Percentiles rank a stretch among this genome's conserved stretches.
These are phyloP conservation scores for Hydnum rufescens DNA, from an alignment of 768 basidiomycete species.

Conservation along the genomic window DNA sequence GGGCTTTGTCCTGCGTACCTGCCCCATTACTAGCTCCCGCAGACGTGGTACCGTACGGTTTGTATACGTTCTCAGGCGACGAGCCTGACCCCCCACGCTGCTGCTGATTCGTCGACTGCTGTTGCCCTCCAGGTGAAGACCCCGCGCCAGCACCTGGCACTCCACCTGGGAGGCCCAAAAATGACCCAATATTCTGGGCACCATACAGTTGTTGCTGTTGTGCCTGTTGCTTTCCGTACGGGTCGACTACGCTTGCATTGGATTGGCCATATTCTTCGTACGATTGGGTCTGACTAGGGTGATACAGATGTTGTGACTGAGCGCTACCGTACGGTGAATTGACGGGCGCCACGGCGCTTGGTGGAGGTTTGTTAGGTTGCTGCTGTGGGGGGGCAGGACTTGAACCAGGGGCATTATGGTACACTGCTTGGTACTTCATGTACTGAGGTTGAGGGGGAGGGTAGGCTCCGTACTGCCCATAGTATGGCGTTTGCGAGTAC, in stretches of 20 bases:
- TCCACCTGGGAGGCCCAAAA: background rate
- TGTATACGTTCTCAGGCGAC: background rate
- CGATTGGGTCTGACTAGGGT: background rate
- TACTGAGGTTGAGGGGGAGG: conserved; percentile 4
- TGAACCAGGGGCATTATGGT: background rate
- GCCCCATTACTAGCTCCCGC: background rate
- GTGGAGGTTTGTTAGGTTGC: background rate
- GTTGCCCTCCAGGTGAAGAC: background rate
- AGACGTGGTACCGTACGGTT: background rate
- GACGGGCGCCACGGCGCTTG: background rate
- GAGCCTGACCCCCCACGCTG: background rate
- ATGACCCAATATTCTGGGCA: background rate
- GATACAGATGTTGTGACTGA: background rate
- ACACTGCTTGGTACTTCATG: background rate
- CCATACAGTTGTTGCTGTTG: background rate
- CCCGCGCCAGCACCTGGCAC: background rate
- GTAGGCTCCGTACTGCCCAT: background rate
- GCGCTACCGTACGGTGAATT: background rate
- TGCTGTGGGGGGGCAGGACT: background rate
- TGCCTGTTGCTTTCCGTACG: background rate
- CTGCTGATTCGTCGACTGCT: background rate
- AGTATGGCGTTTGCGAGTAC: conserved; percentile 1
- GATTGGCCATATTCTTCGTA: background rate
- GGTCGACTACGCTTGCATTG: background rate
- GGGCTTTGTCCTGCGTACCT: background rate